phyloP scores from a whole-genome alignment of 2,329 filamentous ascomycete species.

The Apiospora sp. region DNA sequence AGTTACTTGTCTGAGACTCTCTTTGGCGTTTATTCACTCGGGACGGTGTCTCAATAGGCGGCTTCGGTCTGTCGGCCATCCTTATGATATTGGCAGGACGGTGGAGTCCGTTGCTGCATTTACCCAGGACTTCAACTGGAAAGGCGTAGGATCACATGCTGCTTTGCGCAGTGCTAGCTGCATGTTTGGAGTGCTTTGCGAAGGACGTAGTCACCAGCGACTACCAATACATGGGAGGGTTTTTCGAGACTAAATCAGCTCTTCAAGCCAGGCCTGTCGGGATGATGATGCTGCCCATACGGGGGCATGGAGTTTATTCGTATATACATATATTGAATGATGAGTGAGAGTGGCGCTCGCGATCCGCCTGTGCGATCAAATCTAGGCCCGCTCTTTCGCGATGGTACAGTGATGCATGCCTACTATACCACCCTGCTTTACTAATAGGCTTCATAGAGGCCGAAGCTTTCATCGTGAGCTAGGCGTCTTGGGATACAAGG shows the following conservation, averaged over 20 bases:
- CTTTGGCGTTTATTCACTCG: constrained; percentile 22
- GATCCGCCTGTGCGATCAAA: constrained; percentile 9
- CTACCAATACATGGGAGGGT: constrained; percentile 7
- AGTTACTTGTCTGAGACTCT: constrained; percentile 14
- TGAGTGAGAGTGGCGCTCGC: constrained; percentile 7
- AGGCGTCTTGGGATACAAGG: too few relatives aligned
- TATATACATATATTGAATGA: constrained; percentile 13
- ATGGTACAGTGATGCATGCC: not conserved
- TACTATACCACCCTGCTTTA: not conserved
- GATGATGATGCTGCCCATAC: not conserved
- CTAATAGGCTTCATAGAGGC: too few relatives aligned
- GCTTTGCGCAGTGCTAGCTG: constrained; percentile 19
- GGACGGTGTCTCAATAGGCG: constrained; percentile 3
- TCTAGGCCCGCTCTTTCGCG: too few relatives aligned
- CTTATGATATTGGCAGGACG: constrained; percentile 10
- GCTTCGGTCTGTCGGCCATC: constrained; percentile 12
- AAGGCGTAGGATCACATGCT: constrained; percentile 20
- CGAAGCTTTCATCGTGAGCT: too few relatives aligned
- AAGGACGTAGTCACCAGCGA: constrained; percentile 16
- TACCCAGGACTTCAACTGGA: constrained; percentile 11
- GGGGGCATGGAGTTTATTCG: constrained; percentile 2
- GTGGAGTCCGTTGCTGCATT: constrained; percentile 18
- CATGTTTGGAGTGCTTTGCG: constrained; percentile 16
- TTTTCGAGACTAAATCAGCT: constrained; percentile 19
- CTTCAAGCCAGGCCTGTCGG: not conserved